Conservation (phyloP, 441 rosid genomes). For the Syzygium syzygioides region DNA sequence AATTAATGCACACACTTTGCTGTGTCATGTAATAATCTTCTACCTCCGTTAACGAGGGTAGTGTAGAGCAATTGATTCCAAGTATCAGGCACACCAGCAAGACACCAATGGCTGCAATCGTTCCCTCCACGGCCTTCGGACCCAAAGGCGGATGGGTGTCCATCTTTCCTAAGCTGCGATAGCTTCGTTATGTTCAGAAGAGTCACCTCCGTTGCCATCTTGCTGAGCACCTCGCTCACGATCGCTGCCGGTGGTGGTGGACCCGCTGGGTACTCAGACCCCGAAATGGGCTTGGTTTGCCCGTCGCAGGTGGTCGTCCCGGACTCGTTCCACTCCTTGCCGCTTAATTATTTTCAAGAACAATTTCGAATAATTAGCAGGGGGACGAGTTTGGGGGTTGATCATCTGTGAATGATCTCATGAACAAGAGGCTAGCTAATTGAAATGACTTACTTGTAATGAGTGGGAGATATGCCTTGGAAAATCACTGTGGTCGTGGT, state of each 20-base stretch:
- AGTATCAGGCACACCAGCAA: conserved; percentile 55
- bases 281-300: conserved; percentile 23
- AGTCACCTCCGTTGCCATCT: conserved; percentile 25
- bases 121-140: conserved; percentile 19
- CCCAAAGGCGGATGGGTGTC: conserved; percentile 45
- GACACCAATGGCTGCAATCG: conserved; percentile 67
- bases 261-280: conserved; percentile 19
- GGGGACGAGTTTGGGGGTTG: neutral
- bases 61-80: conserved; percentile 48
- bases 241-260: conserved; percentile 6
- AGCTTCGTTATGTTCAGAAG: conserved; percentile 35
- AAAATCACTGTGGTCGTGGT: conserved; percentile 25
- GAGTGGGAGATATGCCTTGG: conserved; percentile 32
- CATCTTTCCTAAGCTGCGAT: conserved; percentile 43
- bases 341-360: conserved; percentile 9
- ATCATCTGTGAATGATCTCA: neutral
- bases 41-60: conserved; percentile 9
- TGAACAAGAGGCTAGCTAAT: neutral
- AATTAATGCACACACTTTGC: neutral
- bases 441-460: conserved; percentile 22
- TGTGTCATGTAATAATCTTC: neutral
- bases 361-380: neutral
- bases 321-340: conserved; percentile 26
- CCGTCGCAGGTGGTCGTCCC: conserved; percentile 18
- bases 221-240: conserved; percentile 15